These are phyloP conservation scores for Rhododendron ferrugineum DNA, from an alignment of 148 eudicot species.

Conservation along the genomic window DNA sequence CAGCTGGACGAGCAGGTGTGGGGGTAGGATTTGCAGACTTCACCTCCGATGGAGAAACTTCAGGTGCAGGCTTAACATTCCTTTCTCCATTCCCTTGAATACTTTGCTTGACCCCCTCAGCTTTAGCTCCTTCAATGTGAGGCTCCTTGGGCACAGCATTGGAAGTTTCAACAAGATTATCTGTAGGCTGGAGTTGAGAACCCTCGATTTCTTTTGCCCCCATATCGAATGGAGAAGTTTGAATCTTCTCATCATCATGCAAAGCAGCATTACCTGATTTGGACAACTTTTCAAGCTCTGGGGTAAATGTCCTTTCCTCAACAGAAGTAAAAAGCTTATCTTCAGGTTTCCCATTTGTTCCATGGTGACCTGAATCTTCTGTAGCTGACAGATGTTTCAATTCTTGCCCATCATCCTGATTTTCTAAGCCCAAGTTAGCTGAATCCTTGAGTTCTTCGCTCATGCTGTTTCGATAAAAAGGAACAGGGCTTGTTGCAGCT, in stretches of 20 bases:
- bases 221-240: slow-evolving; percentile 18
- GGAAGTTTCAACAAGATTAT: slow-evolving; percentile 19
- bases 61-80: slow-evolving; percentile 30
- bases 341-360: slow-evolving; percentile 14
- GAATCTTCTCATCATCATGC: slow-evolving; percentile 20
- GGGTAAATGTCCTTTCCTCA: slow-evolving; percentile 24
- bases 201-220: slow-evolving; percentile 15
- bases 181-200: slow-evolving; percentile 19
- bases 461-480: neutral
- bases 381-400: neutral
- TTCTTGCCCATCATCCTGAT: slow-evolving; percentile 6
- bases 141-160: slow-evolving; percentile 14
- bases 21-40: slow-evolving; percentile 25
- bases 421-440: slow-evolving; percentile 3
- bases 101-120: slow-evolving; percentile 30
- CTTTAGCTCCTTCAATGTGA: slow-evolving; percentile 17
- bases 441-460: slow-evolving; percentile 4
- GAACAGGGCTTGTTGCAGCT: neutral
- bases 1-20: slow-evolving; percentile 64
- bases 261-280: slow-evolving; percentile 15
- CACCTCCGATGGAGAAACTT: slow-evolving; percentile 11
- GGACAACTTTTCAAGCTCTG: slow-evolving; percentile 11
- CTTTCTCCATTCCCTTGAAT: slow-evolving; percentile 26
- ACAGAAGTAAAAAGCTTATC: slow-evolving; percentile 12
- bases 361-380: slow-evolving; percentile 7